Evolutionary conservation across 2,329 filamentous ascomycete species (phyloP), one percentile per base, ranked within the genome.

Genomic region (Thyridium curvatum): DNA sequence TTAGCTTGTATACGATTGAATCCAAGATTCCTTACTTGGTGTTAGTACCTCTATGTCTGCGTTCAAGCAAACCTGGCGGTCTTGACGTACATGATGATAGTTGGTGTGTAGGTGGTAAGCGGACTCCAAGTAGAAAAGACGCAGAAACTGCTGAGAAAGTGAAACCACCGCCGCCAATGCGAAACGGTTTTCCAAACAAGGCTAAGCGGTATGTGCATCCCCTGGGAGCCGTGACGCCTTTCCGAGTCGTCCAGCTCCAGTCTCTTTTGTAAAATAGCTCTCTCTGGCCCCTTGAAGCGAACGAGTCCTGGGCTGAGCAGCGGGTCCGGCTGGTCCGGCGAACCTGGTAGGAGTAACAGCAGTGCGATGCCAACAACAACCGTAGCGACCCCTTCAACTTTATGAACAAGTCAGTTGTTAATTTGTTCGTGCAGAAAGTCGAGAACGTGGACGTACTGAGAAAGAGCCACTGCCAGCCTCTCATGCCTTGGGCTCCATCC

Each of bases 51-150:
- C n/a, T n/a, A n/a, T n/a, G n/a, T n/a, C n/a, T n/a, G n/a, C n/a
- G n/a, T n/a, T n/a, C n/a, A n/a, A n/a, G n/a, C n/a, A n/a, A n/a
- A n/a, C n/a, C n/a, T 18, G 8, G 32, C 15, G 30, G 7, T 8
- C 5, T 32, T 29, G 34, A 32, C 46, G 47, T 39, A 61, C 60
- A 63, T 55, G 36, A 64, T 62, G 40, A 70, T 68, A 2, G 60
- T 60, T 0, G 69, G 70, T 0, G 69, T 72, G 42, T 73, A 74
- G 0, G 69, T 72, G 0, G 65, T 73, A 9, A 74, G 48, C 1
- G 70, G 67, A 12, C 65, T 67, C 69, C 69, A 74, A 0, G 70
- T 73, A 1, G 69, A 66, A 42, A 74, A 75, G 3, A 72, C 68
- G 15, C 60, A 63, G 32, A 68, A 70, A 0, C 68, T 71, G 4